Evolutionary conservation across 148 eudicot genomes (phyloP).

Genomic region (Rhododendron molle): DNA sequence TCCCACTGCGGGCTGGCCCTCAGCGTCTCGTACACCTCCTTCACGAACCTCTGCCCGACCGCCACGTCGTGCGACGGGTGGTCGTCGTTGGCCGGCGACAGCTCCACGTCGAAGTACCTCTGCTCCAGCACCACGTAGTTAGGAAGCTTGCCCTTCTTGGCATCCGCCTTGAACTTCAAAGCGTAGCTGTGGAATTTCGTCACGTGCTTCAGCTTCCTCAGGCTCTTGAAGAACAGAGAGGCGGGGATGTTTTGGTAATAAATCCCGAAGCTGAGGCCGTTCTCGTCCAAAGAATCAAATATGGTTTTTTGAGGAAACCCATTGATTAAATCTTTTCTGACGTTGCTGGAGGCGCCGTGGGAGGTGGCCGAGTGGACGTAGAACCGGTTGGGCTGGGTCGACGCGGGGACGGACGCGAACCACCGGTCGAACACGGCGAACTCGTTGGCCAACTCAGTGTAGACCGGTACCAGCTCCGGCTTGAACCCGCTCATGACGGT

Average conservation of each 20-base stretch:
- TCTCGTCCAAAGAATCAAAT: slow-evolving; percentile 88
- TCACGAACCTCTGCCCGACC: slow-evolving; percentile 77
- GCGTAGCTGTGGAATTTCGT: slow-evolving; percentile 54
- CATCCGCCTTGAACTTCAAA: slow-evolving; percentile 65
- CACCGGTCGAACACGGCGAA: slow-evolving; percentile 85
- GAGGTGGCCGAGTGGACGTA: slow-evolving; percentile 95
- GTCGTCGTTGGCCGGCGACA: slow-evolving; percentile 84
- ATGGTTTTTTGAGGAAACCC: slow-evolving; percentile 92
- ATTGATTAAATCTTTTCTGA: slow-evolving; percentile 65
- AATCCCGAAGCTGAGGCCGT: slow-evolving; percentile 67
- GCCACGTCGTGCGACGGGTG: slow-evolving; percentile 95
- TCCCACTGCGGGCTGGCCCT: slow-evolving; percentile 91
- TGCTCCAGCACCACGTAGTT: slow-evolving; percentile 85
- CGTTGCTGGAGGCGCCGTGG: slow-evolving; percentile 92
- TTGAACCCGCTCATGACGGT: slow-evolving; percentile 89
- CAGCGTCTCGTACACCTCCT: slow-evolving; percentile 85
- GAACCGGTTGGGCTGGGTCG: slow-evolving; percentile 97
- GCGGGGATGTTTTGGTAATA: slow-evolving; percentile 98
- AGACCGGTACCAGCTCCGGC: slow-evolving; percentile 59
- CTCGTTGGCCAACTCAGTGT: slow-evolving; percentile 74
- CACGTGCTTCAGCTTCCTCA: slow-evolving; percentile 59
- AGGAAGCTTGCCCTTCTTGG: slow-evolving; percentile 60
- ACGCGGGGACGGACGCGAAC: slow-evolving; percentile 98
- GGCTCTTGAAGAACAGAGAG: slow-evolving; percentile 69
- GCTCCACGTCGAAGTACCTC: slow-evolving; percentile 60